Evolutionary conservation across 495 filamentous ascomycete species (phyloP), one percentile per base, ranked within the genome.

Genomic region (Wilcoxina mikolae): DNA sequence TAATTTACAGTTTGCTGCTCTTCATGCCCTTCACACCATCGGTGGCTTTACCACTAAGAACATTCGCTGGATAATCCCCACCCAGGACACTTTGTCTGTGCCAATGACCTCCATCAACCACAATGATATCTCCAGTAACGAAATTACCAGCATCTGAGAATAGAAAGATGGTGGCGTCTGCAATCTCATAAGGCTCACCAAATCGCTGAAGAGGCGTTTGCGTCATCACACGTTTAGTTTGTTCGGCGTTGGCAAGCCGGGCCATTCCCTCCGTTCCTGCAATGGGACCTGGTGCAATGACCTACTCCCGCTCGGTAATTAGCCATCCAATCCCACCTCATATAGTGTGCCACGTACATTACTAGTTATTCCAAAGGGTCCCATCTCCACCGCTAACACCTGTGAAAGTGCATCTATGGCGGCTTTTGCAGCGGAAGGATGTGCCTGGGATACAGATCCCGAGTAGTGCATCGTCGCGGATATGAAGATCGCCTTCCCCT

Each of bases 391-490:
- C 2, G 85, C 81, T 0, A 87, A 73, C 7, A 76, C 77, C 45
- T 78, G 74, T 25, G 82, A 82, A 53, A 96, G 72, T 0, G 87
- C 79, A 66, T 98, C 91, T 18, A 98, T 77, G 23, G 81, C 87
- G 0, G 91, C 87, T 70, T 98, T 98, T 50, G 91, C 91, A 4
- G 85, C 87, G 2, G 80, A 73, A 17, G 88, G 89, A 66, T 95
- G 91, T 2, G 80, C 73, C 65, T 96, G 91, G 64, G 90, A 77
- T 0, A 88, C 83, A 66, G 78, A 77, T 22, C 83, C 84, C 0
- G 78, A 79, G 70, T 90, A 96, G 70, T 98, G 90, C 53, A 98
- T 76, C 3, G 86, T 90, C 4, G 90, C 88, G 39, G 80, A 85
- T 53, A 94, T 74, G 67, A 91, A 93, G 56, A 98, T 75, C 55